Conservation (phyloP, 495 filamentous ascomycete genomes). For the Recurvomyces mirabilis region DNA sequence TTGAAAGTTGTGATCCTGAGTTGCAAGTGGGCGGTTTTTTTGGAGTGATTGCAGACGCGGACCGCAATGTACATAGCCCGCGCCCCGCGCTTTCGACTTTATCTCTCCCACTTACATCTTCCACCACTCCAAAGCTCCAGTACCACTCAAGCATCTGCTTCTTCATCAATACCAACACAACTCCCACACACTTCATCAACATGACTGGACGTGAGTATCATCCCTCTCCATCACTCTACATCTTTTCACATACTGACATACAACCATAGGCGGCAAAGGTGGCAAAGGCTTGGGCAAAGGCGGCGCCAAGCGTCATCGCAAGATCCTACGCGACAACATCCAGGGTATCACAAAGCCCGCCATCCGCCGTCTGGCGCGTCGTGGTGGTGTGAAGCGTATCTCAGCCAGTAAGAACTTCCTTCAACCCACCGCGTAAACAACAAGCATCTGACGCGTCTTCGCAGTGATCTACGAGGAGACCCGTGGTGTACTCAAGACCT, state of each 20-base stretch:
- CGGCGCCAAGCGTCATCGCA: slow-evolving; percentile 56
- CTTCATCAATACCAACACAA: slow-evolving; percentile 25
- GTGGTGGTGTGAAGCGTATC: slow-evolving; percentile 74
- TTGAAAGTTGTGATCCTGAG: no score
- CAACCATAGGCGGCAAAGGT: slow-evolving; percentile 37
- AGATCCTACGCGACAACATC: slow-evolving; percentile 47
- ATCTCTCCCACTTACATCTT: slow-evolving; percentile 2
- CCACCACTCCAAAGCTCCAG: slow-evolving; percentile 3
- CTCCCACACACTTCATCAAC: slow-evolving; percentile 33
- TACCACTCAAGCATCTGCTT: slow-evolving; percentile 9
- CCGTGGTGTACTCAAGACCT: slow-evolving; percentile 99
- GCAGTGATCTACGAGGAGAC: slow-evolving; percentile 98
- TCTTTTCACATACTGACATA: slow-evolving; percentile 21
- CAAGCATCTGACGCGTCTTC: slow-evolving; percentile 14
- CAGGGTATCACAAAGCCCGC: slow-evolving; percentile 99
- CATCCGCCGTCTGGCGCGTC: slow-evolving; percentile 91
- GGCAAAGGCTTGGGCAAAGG: slow-evolving; percentile 41
- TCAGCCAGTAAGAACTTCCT: slow-evolving; percentile 61
- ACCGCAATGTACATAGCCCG: no score
- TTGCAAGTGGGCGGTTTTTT: no score
- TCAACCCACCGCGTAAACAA: neutral
- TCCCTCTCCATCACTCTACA: slow-evolving; percentile 5
- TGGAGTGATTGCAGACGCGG: no score
- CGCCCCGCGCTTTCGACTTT: neutral
- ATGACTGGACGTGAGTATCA: slow-evolving; percentile 94